These are phyloP conservation scores for Eucalyptus albens DNA, from an alignment of 345 rosid species.

Conservation along the genomic window DNA sequence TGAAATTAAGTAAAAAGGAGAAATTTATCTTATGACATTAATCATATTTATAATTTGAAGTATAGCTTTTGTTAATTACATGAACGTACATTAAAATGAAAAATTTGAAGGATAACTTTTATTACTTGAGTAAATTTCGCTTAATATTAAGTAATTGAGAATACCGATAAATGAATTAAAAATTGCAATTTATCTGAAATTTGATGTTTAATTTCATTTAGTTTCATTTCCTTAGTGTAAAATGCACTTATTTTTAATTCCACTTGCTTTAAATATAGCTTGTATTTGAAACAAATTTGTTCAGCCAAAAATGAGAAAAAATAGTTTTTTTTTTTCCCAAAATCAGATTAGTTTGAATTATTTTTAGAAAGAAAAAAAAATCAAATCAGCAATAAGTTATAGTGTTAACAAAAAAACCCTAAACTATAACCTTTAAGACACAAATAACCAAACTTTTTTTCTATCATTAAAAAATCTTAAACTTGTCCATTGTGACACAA, in stretches of 20 bases:
- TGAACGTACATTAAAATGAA: not conserved
- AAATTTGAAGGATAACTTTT: not conserved
- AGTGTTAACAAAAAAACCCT: no score
- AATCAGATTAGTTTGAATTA: not conserved
- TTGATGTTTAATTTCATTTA: not conserved
- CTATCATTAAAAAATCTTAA: no score
- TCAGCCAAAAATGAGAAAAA: not conserved
- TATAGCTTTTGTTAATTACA: not conserved
- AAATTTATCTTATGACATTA: not conserved
- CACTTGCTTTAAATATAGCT: not conserved
- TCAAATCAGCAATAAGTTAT: not conserved
- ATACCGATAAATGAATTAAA: rapidly evolving
- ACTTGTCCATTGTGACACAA: no score
- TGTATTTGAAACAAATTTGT: not conserved
- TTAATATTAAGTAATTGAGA: not conserved
- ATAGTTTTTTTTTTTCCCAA: not conserved
- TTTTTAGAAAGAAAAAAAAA: not conserved
- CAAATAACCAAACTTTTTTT: no score
- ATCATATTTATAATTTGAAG: not conserved
- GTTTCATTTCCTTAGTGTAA: not conserved
- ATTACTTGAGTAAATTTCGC: not conserved
- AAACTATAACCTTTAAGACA: no score
- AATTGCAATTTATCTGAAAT: not conserved
- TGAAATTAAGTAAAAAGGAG: not conserved
- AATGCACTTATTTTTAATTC: not conserved